A percentile compares a stretch with the other conserved stretches of the same genome.
phyloP scores from a whole-genome alignment of 495 filamentous ascomycete species.

The Beverwykella pulmonaria region DNA sequence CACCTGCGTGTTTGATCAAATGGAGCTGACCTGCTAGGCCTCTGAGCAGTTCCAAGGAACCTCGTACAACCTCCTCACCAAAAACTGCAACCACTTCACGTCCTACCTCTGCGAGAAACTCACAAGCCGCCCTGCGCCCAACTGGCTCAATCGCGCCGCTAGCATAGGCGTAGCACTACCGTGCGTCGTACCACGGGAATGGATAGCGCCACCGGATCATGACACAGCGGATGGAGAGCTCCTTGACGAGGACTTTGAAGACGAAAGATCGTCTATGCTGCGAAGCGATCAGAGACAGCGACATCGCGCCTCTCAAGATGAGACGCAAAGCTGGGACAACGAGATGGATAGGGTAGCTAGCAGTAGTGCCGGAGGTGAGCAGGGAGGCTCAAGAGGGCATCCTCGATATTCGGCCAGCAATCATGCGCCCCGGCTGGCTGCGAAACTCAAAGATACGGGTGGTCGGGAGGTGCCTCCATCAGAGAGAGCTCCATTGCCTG shows the following conservation, averaged over 20 bases:
- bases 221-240: slow-evolving; percentile 71
- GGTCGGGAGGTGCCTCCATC: slow-evolving; percentile 49
- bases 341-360: slow-evolving; percentile 40
- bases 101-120: slow-evolving; percentile 66
- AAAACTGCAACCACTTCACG: slow-evolving; percentile 85
- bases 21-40: slow-evolving; percentile 42
- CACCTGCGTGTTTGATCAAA: background rate
- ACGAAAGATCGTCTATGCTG: slow-evolving; percentile 61
- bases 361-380: slow-evolving; percentile 33
- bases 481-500: slow-evolving; percentile 49
- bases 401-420: slow-evolving; percentile 38
- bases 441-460: slow-evolving; percentile 45
- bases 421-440: slow-evolving; percentile 28
- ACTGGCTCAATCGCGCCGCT: slow-evolving; percentile 78
- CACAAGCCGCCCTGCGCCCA: slow-evolving; percentile 64
- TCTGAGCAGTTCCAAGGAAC: slow-evolving; percentile 69
- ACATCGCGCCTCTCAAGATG: slow-evolving; percentile 35
- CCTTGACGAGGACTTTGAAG: slow-evolving; percentile 55
- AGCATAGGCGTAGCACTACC: slow-evolving; percentile 73
- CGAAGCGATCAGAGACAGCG: slow-evolving; percentile 41
- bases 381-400: slow-evolving; percentile 38
- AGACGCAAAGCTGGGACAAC: slow-evolving; percentile 39
- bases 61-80: slow-evolving; percentile 72
- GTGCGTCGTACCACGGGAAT: slow-evolving; percentile 77
- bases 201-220: slow-evolving; percentile 74